Evolutionary conservation across 75 land plant genomes (phyloP).

Genomic region (Cunninghamia lanceolata): DNA sequence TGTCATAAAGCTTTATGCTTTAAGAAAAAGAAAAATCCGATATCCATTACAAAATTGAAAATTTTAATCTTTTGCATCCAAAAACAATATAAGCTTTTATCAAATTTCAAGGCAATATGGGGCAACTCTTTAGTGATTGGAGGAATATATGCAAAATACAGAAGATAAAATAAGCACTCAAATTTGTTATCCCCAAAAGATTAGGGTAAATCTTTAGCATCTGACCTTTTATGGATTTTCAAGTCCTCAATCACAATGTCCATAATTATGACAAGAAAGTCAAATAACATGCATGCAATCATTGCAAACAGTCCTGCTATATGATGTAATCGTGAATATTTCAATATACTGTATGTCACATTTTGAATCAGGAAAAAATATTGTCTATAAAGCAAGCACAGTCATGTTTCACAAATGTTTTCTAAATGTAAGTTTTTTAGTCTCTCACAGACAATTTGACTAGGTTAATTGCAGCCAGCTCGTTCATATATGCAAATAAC

Average conservation of each 20-base stretch:
- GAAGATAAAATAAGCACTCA: neutral
- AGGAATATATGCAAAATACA: neutral
- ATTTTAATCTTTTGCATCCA: neutral
- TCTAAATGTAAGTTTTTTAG: neutral
- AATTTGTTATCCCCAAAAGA: no score
- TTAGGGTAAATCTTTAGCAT: neutral
- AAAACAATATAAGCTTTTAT: neutral
- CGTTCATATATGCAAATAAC: neutral
- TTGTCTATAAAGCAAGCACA: neutral
- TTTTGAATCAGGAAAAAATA: neutral
- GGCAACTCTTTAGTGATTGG: neutral
- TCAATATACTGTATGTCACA: neutral
- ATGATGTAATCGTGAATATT: neutral
- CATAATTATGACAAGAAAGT: no score
- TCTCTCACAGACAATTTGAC: neutral
- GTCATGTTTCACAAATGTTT: neutral
- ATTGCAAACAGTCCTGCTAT: neutral
- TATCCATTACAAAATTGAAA: neutral
- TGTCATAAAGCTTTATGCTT: neutral
- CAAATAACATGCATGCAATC: neutral
- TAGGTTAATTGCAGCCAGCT: neutral
- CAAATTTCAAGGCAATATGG: neutral
- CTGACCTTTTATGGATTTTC: neutral
- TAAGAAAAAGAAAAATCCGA: no score
- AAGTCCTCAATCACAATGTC: neutral